Conservation (phyloP, 2,329 filamentous ascomycete species). For the Calonectria multiphialidica region DNA sequence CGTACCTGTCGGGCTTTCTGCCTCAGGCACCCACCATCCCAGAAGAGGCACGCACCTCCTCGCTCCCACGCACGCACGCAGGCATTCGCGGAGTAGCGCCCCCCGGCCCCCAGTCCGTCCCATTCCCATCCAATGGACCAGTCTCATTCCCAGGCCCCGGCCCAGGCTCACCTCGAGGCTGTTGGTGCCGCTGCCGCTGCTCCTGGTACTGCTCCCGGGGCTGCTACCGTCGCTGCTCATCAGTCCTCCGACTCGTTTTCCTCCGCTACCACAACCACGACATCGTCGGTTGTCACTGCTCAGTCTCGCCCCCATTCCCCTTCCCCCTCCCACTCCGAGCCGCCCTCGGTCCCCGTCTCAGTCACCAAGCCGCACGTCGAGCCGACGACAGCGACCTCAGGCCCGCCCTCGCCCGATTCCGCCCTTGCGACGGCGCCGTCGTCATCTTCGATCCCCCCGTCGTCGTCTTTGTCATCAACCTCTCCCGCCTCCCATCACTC, state of each 20-base stretch:
- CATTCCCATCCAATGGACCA: constrained; percentile 39
- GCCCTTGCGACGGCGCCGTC: constrained; percentile 21
- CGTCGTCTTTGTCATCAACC: constrained; percentile 27
- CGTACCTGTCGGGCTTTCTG: background rate
- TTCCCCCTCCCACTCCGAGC: constrained; percentile 12
- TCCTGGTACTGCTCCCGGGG: constrained; percentile 5
- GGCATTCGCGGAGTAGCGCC: constrained; percentile 14
- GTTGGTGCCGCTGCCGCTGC: constrained; percentile 29
- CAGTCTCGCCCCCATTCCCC: constrained; percentile 1
- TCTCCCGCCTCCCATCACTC: constrained; percentile 3
- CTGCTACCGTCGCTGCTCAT: constrained; percentile 1
- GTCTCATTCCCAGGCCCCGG: constrained; percentile 36
- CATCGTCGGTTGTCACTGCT: constrained; percentile 14
- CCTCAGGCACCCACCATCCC: constrained; percentile 14
- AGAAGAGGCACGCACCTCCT: constrained; percentile 1
- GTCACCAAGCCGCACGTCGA: constrained; percentile 7
- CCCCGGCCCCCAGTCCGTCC: constrained; percentile 20
- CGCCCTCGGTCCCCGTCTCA: constrained; percentile 11
- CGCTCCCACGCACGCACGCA: background rate
- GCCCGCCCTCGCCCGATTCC: constrained; percentile 15
- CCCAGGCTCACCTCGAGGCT: constrained; percentile 28
- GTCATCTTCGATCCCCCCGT: constrained; percentile 26
- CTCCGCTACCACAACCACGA: constrained; percentile 2
- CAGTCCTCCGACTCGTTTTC: constrained; percentile 13
- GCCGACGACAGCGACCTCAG: constrained; percentile 6